Evolutionary conservation across 257 asterid species (phyloP), one percentile per base, ranked within the genome.

Genomic region (Nicotiana benthamiana): DNA sequence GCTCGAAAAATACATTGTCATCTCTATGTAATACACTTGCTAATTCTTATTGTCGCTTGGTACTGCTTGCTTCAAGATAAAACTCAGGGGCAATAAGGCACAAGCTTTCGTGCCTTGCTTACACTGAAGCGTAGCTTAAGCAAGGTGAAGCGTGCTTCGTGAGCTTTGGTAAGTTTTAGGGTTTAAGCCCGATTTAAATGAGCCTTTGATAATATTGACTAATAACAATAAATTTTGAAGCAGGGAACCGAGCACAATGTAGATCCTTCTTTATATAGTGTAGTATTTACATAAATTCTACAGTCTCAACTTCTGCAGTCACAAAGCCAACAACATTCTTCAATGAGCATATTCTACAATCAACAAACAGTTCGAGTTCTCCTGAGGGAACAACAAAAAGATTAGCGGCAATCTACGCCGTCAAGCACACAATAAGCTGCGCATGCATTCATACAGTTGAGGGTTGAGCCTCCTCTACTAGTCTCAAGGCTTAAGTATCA

Each of bases 361-460:
- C 89, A 95, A 70, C 89, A 93, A 88, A 77, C 97, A 92, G 84
- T 93, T 89, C 9, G 91, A 87, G 54, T 95, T 95, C 82, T 88
- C 94, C 98, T 95, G 95, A 70, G 57, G 83, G 46, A n/a, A 78
- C 46, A 84, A 3, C 63, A 82, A 77, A 34, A 43, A 10, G n/a
- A 46, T 80, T 60, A 78, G 46, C 61, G 8, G 36, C 24, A 70
- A 70, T 43, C 22, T 43, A 72, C 4, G 77, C 1, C 15, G 13
- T 72, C 5, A 24, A 46, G 60, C 77, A 46, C 60, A 72, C 13
- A 72, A 72, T 46, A 43, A 15, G 4, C 16, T 72, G 57, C 3
- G 13, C 77, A 72, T 46, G 77, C 77, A 72, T 9, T 72, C 57
- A 2, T 43, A 12, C 20, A 70, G 43, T 36, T 68, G 56, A 68